These are phyloP conservation scores for Solanum aculeatissimum DNA, from an alignment of 305 asterid species.

Conservation along the genomic window DNA sequence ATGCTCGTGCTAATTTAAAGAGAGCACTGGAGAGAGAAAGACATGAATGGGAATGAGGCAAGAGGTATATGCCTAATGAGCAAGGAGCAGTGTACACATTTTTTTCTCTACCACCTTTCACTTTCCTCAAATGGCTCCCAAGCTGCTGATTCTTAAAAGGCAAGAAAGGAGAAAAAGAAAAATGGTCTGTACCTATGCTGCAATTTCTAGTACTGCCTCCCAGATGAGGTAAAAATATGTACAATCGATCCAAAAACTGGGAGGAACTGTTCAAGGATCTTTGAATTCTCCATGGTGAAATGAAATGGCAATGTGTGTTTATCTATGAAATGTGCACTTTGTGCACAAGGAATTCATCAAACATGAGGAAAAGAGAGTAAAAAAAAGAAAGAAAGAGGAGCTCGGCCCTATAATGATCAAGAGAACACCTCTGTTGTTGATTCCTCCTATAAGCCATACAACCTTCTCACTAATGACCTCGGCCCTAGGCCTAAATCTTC, in stretches of 20 bases:
- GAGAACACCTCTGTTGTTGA: conserved; percentile 3
- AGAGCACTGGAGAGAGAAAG: neutral
- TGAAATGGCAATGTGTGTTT: neutral
- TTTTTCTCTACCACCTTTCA: neutral
- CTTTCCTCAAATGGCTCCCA: neutral
- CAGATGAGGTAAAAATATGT: neutral
- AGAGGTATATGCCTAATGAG: neutral
- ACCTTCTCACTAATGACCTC: conserved; percentile 39
- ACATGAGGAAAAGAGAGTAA: neutral
- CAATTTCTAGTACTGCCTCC: neutral
- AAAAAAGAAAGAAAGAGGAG: neutral
- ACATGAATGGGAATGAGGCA: neutral
- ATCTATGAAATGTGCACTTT: neutral
- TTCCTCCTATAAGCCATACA: conserved; percentile 31
- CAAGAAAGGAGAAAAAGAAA: neutral
- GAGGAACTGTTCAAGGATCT: neutral
- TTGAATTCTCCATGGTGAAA: neutral
- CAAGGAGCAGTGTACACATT: neutral
- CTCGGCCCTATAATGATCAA: conserved; percentile 13
- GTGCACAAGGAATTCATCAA: neutral
- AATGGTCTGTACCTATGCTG: neutral
- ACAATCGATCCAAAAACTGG: neutral
- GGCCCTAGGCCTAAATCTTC: conserved; percentile 63
- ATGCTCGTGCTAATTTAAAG: neutral
- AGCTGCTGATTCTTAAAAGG: neutral